Evolutionary conservation across 441 rosid genomes (phyloP).

Genomic region (Hura crepitans): DNA sequence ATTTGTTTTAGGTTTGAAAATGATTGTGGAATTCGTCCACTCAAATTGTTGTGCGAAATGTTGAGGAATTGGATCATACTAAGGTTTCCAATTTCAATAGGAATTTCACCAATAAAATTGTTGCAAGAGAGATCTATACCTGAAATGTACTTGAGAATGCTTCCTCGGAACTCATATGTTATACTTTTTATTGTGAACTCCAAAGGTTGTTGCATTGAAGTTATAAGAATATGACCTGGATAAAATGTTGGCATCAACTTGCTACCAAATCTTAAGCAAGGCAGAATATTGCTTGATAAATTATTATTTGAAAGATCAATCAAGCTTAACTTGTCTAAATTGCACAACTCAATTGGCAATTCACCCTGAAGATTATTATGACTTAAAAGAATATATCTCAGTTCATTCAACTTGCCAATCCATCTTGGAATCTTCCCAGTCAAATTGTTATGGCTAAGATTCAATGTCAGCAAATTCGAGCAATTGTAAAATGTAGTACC

Average conservation of each 20-base stretch:
- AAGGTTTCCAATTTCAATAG: conserved; percentile 17
- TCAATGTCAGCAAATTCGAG: not conserved
- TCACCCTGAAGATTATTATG: conserved; percentile 5
- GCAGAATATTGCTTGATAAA: not conserved
- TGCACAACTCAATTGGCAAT: conserved; percentile 8
- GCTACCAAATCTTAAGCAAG: not conserved
- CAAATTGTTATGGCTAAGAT: conserved; percentile 11
- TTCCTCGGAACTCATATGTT: not conserved
- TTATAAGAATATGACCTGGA: not conserved
- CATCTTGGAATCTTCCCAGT: conserved; percentile 1
- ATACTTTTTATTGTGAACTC: not conserved
- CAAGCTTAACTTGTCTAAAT: not conserved
- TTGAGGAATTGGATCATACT: not conserved
- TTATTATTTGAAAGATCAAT: not conserved
- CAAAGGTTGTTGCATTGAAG: not conserved
- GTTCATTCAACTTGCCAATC: not conserved
- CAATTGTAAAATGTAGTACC: not conserved
- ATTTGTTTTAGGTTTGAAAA: not conserved
- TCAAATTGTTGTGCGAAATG: not conserved
- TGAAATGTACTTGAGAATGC: not conserved
- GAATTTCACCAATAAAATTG: conserved; percentile 14
- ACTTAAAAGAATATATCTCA: not conserved
- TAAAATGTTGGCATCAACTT: not conserved
- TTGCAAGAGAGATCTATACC: conserved; percentile 25
- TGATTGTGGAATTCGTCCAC: not conserved